Percentiles rank a stretch among this genome's conserved stretches.
phyloP scores from a whole-genome alignment of 1,284 basidiomycete genomes.

The Lentinula novae-zelandiae region DNA sequence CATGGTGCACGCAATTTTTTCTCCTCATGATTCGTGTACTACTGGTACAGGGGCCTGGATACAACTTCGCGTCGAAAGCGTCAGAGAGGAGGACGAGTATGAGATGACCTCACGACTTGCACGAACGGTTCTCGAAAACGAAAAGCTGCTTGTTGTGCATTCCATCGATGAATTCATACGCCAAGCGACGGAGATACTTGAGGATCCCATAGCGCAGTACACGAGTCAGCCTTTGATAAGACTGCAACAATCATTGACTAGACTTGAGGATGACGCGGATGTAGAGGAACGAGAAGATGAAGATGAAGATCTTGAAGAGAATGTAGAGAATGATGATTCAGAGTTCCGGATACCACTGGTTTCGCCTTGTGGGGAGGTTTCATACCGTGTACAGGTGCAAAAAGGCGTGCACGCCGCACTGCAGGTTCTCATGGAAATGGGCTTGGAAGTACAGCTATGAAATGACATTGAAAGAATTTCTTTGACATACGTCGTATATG shows the following conservation, averaged over 20 bases:
- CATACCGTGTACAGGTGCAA: too few relatives aligned
- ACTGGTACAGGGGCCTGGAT: neutral
- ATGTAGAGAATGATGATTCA: neutral
- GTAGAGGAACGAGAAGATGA: neutral
- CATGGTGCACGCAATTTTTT: neutral
- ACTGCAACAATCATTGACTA: neutral
- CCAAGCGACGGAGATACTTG: neutral
- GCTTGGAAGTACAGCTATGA: too few relatives aligned
- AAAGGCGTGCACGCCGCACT: too few relatives aligned
- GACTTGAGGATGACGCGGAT: neutral
- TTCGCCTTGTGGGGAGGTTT: neutral
- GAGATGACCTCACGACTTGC: neutral
- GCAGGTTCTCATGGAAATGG: too few relatives aligned
- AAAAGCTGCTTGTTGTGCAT: neutral
- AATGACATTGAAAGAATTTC: too few relatives aligned
- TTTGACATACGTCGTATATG: too few relatives aligned
- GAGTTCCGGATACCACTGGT: neutral
- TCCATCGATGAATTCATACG: neutral
- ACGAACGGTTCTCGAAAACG: neutral
- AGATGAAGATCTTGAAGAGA: neutral
- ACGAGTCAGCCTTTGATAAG: neutral
- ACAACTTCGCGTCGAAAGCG: neutral
- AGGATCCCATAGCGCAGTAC: neutral
- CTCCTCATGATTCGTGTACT: neutral
- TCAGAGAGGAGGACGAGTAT: neutral